Evolutionary conservation across 225 moss, liverwort and hornwort genomes (phyloP), one percentile per base, ranked within the genome.

Genomic region (Asterella californica): DNA sequence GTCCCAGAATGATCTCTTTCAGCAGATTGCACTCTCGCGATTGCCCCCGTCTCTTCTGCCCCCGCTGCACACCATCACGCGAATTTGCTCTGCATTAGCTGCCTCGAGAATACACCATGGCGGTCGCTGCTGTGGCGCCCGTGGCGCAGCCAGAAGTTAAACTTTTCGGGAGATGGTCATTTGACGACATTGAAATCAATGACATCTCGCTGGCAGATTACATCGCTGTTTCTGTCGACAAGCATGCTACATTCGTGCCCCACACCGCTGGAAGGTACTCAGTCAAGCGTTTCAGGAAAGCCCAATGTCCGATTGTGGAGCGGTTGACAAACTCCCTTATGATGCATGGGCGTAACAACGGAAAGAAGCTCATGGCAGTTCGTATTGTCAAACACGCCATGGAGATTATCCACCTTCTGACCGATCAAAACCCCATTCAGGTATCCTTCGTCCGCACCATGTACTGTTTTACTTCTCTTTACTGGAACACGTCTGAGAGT

Each of bases 341-440:
- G 92, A 92, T 92, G 91, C 91, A 91, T 80, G 92, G 92, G 22
- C 91, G 91, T 66, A 92, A 90, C 80, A 91, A 90, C 72, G 90
- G 92, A 10, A 92, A 92, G 87, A 92, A 92, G 84, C 80, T 94
- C 77, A 91, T 94, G 93, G 93, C 91, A 53, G 91, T 94, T 19
- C 89, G 91, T 15, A 91, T 94, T 6, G 93, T 94, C 80, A 94
- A 91, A 83, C 93, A 94, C 79, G 94, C 92, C 33, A 94, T 94
- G 94, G 94, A 94, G 84, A 94, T 94, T 62, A 90, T 94, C 45
- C 94, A 94, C 60, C 90, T 94, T 12, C 81, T 94, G 82, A 94
- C 94, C 14, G 92, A 94, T 72, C 86, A 86, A 81, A 94, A 94
- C 68, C 91, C 91, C 9, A 88, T 94, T 30, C 90, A 90, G 84